A percentile compares a stretch with the other conserved stretches of the same genome.
phyloP scores from a whole-genome alignment of 2,329 filamentous ascomycete genomes.

The Fusarium metavorans region DNA sequence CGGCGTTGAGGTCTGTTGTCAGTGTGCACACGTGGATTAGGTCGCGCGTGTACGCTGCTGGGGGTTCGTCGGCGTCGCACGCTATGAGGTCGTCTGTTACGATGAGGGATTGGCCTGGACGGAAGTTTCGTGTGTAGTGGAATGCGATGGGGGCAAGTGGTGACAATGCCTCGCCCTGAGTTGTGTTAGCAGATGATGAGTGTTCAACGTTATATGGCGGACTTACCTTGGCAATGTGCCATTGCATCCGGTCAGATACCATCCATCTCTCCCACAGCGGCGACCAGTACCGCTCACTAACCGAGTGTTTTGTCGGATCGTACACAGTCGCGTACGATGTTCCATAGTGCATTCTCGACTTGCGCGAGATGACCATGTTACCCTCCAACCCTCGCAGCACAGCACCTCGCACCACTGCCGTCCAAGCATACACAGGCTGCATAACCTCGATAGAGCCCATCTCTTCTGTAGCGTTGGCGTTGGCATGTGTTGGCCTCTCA shows the following conservation, averaged over 20 bases:
- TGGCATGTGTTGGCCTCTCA: constrained; percentile 76
- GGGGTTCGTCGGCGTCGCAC: constrained; percentile 76
- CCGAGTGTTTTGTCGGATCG: constrained; percentile 79
- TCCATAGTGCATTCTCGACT: constrained; percentile 82
- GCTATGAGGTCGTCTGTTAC: constrained; percentile 86
- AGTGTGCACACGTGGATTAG: constrained; percentile 82
- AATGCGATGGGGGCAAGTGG: constrained; percentile 81
- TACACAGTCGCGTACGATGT: constrained; percentile 86
- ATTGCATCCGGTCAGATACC: constrained; percentile 86
- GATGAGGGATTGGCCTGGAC: constrained; percentile 79
- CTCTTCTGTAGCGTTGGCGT: constrained; percentile 58
- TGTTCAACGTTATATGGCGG: not conserved
- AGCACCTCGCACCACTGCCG: constrained; percentile 81
- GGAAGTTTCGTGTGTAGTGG: constrained; percentile 88
- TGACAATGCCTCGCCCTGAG: constrained; percentile 78
- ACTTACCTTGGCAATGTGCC: constrained; percentile 82
- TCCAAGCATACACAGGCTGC: constrained; percentile 86
- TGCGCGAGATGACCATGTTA: constrained; percentile 81
- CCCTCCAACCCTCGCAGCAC: constrained; percentile 81
- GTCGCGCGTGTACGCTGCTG: constrained; percentile 68
- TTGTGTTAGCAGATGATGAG: not conserved
- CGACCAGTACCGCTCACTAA: constrained; percentile 82
- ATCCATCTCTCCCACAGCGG: constrained; percentile 86
- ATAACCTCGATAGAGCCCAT: constrained; percentile 78
- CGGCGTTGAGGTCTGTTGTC: constrained; percentile 82